phyloP scores from a whole-genome alignment of 169 alveolate genomes.

The Plasmodium blacklocki region DNA sequence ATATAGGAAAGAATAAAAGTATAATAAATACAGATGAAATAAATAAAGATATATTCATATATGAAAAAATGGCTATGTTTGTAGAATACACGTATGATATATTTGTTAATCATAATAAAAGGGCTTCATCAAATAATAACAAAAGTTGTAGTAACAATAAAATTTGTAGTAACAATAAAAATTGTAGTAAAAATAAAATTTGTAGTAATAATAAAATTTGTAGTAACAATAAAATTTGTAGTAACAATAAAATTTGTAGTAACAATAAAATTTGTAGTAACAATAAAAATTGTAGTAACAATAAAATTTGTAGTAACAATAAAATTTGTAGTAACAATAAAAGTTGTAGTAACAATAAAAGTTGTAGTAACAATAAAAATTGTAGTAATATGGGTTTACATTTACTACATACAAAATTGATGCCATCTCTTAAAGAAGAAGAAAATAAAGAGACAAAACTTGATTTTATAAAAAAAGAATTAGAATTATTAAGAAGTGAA shows the following conservation, averaged over 20 bases:
- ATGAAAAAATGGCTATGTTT: conserved; percentile 44
- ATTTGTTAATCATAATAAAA: conserved; percentile 2
- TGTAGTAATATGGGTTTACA: no score
- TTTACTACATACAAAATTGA: no score
- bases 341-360: no score
- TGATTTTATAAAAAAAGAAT: conserved; percentile 14
- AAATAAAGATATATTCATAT: conserved; percentile 20
- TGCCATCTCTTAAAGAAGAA: neutral
- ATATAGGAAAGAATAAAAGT: conserved; percentile 30
- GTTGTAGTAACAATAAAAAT: no score
- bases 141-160: neutral
- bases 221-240: no score
- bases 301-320: no score
- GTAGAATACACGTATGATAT: conserved; percentile 31
- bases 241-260: no score
- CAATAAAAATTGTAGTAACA: no score
- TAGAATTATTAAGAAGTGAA: conserved; percentile 26
- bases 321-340: no score
- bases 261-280: neutral
- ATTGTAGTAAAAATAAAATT: no score
- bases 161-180: neutral
- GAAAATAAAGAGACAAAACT: conserved; percentile 2
- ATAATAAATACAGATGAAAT: neutral
- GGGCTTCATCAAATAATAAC: neutral
- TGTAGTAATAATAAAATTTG: no score